Base-by-base conservation (phyloP, 345 rosid species). In the Citropsis articulata region DNA sequence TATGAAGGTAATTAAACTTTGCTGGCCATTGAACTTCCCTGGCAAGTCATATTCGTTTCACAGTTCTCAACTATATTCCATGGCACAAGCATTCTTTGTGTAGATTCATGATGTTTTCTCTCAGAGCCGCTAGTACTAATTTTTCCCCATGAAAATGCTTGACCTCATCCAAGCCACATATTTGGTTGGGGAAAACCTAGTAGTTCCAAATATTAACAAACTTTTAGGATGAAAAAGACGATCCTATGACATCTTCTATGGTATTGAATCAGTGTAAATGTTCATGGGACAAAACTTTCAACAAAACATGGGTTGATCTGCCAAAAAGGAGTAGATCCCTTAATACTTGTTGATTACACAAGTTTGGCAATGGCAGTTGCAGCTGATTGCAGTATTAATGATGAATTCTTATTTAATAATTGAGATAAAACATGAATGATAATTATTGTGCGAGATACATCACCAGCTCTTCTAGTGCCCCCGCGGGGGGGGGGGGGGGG, bases 1-100 rank as follows among this genome's bases (percentile, higher is more conserved):
- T 77, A 89, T 89, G 92, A 85, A 86, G 92, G 92, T 88, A 80
- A 38, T 71, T 33, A 40, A 27, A 50, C 59, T 80, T 80, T 35
- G 25, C 73, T 31, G 50, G 1, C 22, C 10, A 55, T 10, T 36
- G 72, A 61, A 66, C 4, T 66, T 35, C 19, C 10, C 24, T 67
- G 66, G 38, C 56, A 33, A 56, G 40, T 63, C 31, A 63, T 75
- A 63, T 28, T 62, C 31, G 4, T 42, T 42, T 14, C 10, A 12
- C 45, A 59, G 45, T 24, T 27, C 48, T 40, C 60, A 45, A 75
- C 69, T 21, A 62, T 19, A 22, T 61, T 62, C 48, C 2, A 8
- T 73, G 56, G 55, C 33, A 73, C 18, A 27, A 14, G 3, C 55
- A 8, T 48, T 73, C 22, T 25, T 60, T 60, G 68, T 61, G 61